Evolutionary conservation across 495 filamentous ascomycete genomes (phyloP).

Genomic region (Aspergillus avenaceus): DNA sequence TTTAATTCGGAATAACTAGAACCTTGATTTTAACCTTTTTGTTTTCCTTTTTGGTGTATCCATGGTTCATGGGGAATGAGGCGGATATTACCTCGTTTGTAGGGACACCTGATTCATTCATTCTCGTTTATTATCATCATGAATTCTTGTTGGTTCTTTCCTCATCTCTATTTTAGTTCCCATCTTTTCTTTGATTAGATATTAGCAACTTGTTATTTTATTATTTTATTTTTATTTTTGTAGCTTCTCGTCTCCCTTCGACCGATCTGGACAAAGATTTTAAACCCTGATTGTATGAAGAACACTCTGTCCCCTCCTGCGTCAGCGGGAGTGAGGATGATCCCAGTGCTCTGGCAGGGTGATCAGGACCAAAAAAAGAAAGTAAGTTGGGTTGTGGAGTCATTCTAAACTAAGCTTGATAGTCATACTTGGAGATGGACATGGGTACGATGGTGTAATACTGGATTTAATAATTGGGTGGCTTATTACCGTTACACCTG

Average conservation of each 20-base stretch:
- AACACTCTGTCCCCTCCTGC: background rate
- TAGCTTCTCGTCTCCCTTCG: too few relatives aligned
- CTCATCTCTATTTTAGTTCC: background rate
- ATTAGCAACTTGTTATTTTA: too few relatives aligned
- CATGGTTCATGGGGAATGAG: slow-evolving; percentile 11
- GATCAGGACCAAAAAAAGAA: slow-evolving; percentile 3
- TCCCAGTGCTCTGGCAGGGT: slow-evolving; percentile 1
- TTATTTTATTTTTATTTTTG: too few relatives aligned
- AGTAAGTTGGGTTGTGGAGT: slow-evolving; percentile 8
- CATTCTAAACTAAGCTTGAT: slow-evolving; percentile 6
- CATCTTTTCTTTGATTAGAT: background rate
- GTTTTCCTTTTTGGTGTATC: slow-evolving; percentile 10
- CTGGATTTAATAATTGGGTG: background rate
- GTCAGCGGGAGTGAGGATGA: background rate
- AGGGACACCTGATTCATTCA: background rate
- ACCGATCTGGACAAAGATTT: too few relatives aligned
- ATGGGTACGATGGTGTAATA: slow-evolving; percentile 1
- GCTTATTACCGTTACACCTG: background rate
- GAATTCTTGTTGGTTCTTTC: background rate
- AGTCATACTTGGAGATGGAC: slow-evolving; percentile 1
- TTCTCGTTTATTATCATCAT: background rate
- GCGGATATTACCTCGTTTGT: background rate
- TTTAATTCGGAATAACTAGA: slow-evolving; percentile 13
- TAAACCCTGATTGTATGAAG: too few relatives aligned
- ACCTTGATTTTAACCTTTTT: slow-evolving; percentile 21